Percentiles rank a stretch among this genome's conserved stretches.
Conservation (phyloP, 768 basidiomycete genomes). For the Kwoniella sp. region DNA sequence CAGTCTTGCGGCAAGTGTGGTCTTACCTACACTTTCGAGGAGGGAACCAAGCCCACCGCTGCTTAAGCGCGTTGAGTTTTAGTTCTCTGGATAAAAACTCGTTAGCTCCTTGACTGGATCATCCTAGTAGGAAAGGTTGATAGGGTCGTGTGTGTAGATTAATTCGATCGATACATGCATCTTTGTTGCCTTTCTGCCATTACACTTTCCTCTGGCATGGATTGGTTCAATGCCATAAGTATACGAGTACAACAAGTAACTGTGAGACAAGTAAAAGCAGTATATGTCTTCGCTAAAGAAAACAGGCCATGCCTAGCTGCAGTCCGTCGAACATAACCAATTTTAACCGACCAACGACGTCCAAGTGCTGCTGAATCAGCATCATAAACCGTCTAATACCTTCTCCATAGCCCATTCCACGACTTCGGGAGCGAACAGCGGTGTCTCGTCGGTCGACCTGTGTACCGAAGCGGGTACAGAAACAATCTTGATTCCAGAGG, state of each 20-base stretch:
- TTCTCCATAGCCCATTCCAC: constrained; percentile 47
- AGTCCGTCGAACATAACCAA: too few relatives aligned
- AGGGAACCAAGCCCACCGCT: constrained; percentile 54
- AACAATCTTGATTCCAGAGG: constrained; percentile 39
- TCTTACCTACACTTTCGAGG: constrained; percentile 56
- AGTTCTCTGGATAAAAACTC: neutral
- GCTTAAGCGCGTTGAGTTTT: constrained; percentile 25
- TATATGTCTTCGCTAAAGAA: too few relatives aligned
- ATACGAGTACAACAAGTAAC: too few relatives aligned
- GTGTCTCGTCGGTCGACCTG: constrained; percentile 18
- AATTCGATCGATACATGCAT: neutral
- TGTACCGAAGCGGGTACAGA: constrained; percentile 31
- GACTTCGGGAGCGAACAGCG: constrained; percentile 40
- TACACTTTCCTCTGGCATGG: too few relatives aligned
- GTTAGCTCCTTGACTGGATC: constrained; percentile 1
- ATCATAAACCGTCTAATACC: constrained; percentile 19
- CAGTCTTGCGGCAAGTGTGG: constrained; percentile 83
- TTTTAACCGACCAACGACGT: neutral
- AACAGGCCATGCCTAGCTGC: too few relatives aligned
- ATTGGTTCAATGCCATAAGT: too few relatives aligned
- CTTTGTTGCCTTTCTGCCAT: neutral
- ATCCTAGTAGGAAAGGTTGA: neutral
- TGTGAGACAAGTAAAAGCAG: too few relatives aligned
- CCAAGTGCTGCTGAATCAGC: neutral
- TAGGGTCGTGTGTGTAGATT: neutral